Evolutionary conservation across 768 basidiomycete species (phyloP), one percentile per base, ranked within the genome.

Genomic region (Boletus rubescentipes): DNA sequence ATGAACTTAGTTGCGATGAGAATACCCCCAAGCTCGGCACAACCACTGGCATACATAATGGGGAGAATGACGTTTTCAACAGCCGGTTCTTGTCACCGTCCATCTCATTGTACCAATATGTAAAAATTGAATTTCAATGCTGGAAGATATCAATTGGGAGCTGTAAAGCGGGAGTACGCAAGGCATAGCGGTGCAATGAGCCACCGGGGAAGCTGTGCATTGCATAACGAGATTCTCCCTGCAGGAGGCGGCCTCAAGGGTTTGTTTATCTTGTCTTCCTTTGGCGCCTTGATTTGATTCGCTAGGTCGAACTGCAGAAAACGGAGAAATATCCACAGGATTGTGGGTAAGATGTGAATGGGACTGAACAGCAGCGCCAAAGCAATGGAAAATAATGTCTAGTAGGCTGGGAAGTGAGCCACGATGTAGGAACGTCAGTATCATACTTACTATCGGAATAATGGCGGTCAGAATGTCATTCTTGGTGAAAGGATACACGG

Each of bases 391-490:
- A 75, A 72, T 10, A 73, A 45, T 9, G 65, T 68, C 75, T 76
- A 11, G 23, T 18, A 37, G 9, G 14, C 26, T 12, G 30, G 20
- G 30, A n/a, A 15, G 29, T 47, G 44, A 59, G 59, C 12, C 16
- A 3, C 1, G 29, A 40, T 12, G 2, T 11, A n/a, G 1, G 0
- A 5, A 41, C 8, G 10, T n/a, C 3, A 18, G n/a, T 0, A 4
- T 2, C 2, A 10, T 32, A 61, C 77, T 55, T 54, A 80, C 80
- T 51, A 79, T 73, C 2, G 80, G 80, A 31, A 81, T 62, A 4
- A 81, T 49, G 4, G 73, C 77, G 0, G 79, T 79, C 50, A 75
- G 69, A 55, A 79, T 69, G 57, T 81, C 80, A 14, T 77, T 74
- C 57, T 74, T 73, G 21, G 72, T 75, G 66, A 80, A 79, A 31